Evolutionary conservation across 2,329 filamentous ascomycete genomes (phyloP).

Genomic region (Neurospora sp.): DNA sequence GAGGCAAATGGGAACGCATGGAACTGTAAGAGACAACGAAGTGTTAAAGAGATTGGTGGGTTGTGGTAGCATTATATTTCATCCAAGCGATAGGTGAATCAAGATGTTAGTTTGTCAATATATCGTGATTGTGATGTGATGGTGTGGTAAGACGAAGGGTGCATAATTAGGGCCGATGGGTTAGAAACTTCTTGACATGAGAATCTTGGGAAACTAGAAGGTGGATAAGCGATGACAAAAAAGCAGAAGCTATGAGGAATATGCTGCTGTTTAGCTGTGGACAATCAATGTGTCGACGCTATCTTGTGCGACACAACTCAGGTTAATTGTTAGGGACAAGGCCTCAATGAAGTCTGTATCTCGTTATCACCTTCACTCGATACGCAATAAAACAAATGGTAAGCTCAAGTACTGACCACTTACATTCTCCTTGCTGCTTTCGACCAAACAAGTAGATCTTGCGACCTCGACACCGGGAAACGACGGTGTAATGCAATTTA

Average conservation of each 20-base stretch:
- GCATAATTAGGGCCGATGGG: neutral
- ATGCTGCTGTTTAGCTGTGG: neutral
- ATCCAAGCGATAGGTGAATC: neutral
- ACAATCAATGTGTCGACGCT: neutral
- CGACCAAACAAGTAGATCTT: neutral
- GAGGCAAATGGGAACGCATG: neutral
- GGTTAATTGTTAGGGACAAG: neutral
- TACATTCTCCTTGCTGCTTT: neutral
- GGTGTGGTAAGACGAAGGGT: neutral
- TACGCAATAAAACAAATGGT: neutral
- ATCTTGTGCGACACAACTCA: neutral
- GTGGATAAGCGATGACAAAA: neutral
- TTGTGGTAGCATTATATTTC: neutral
- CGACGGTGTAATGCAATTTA: neutral
- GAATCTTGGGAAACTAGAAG: neutral
- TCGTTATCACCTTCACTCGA: neutral
- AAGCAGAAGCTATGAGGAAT: neutral
- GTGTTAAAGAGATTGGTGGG: neutral
- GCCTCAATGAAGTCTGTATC: neutral
- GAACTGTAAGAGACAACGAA: neutral
- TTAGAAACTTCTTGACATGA: neutral
- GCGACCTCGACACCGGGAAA: neutral
- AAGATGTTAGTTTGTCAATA: neutral
- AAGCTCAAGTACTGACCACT: neutral
- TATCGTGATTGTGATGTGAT: neutral